Percentiles rank a stretch among this genome's conserved stretches.
phyloP scores from a whole-genome alignment of 176 grass and related monocot species.

The Cocos nucifera region DNA sequence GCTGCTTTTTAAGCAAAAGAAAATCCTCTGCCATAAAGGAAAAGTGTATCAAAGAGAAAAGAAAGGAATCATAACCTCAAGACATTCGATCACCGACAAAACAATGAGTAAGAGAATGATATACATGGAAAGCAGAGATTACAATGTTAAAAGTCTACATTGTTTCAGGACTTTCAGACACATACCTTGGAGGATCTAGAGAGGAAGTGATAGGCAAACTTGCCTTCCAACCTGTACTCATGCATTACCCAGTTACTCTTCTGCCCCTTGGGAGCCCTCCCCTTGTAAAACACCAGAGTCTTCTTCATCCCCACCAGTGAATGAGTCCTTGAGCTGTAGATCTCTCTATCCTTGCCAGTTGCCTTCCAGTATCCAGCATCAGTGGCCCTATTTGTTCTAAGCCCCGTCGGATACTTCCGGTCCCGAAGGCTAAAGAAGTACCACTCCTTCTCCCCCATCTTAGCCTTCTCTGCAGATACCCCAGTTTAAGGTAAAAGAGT shows the following conservation, averaged over 20 bases:
- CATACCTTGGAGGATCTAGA: slow-evolving; percentile 50
- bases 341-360: slow-evolving; percentile 96
- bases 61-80: too few species aligned
- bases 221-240: slow-evolving; percentile 76
- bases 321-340: slow-evolving; percentile 37
- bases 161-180: too few species aligned
- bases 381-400: slow-evolving; percentile 87
- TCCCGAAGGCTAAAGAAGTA: slow-evolving; percentile 97
- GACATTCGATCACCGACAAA: too few species aligned
- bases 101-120: too few species aligned
- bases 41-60: too few species aligned
- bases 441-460: slow-evolving; percentile 91
- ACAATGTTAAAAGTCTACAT: too few species aligned
- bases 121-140: too few species aligned
- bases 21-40: too few species aligned
- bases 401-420: slow-evolving; percentile 92
- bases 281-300: slow-evolving; percentile 91
- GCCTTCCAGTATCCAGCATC: slow-evolving; percentile 93
- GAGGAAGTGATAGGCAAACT: slow-evolving; percentile 56
- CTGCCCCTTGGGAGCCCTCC: slow-evolving; percentile 69
- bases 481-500: too few species aligned
- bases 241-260: slow-evolving; percentile 99
- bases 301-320: slow-evolving; percentile 93
- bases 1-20: too few species aligned
- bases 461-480: slow-evolving; percentile 41